Evolutionary conservation across 345 rosid species (phyloP), one percentile per base, ranked within the genome.

Genomic region (Dovyalis caffra): DNA sequence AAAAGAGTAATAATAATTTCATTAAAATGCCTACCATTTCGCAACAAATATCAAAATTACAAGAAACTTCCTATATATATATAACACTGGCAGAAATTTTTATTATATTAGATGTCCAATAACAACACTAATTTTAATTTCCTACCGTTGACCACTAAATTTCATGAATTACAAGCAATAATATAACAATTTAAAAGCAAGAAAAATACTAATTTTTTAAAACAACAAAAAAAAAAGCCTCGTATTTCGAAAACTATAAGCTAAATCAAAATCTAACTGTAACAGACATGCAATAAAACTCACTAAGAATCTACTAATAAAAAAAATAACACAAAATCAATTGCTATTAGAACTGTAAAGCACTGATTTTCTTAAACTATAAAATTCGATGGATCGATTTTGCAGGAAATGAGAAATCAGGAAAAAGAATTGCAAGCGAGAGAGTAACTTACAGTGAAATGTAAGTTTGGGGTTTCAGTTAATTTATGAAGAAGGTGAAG

Each of bases 371-470:
- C n/a, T 40, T 5, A 72, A 1, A 71, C 7, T 40, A 72, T 1
- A 14, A 1, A 56, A 63, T 29, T 9, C 26, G 61, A 45, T 64
- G 2, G 23, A 35, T 16, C 9, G 58, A 63, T 63, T 21, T 15
- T 16, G 32, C 0, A 62, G 14, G 25, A 45, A 65, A 57, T 18
- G 74, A 57, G 0, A 25, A 29, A 26, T 49, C 4, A 57, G 15
- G 51, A 15, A 70, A 14, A 18, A 18, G 15, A 43, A 43, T 43
- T 43, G 18, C 49, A 14, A 43, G 49, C 4, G 18, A 43, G 77
- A 57, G 35, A 62, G 45, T 26, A 33, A 79, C 83, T 78, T 74
- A 70, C 85, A 68, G 76, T 62, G 66, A 64, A 32, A 71, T 33
- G 47, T 1, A 3, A 43, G 20, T 72, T 31, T 21, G 40, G 65